phyloP scores from a whole-genome alignment of 1,139 yeast genomes.

The Lodderomyces jiufengensis region DNA sequence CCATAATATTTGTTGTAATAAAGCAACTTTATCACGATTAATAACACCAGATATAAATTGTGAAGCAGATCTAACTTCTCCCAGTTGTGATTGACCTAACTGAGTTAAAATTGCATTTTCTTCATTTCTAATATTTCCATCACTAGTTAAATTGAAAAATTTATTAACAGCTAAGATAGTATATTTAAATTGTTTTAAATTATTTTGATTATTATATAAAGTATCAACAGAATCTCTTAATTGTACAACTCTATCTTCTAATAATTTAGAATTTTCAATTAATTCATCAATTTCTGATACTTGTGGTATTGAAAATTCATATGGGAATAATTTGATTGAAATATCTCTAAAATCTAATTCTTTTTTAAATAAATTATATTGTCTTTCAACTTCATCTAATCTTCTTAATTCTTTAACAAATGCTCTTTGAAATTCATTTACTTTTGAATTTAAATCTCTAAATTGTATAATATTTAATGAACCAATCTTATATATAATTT shows the following conservation, averaged over 20 bases:
- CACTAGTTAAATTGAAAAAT: slow-evolving; percentile 45
- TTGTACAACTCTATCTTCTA: slow-evolving; percentile 43
- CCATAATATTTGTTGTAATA: slow-evolving; percentile 88
- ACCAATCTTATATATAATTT: slow-evolving; percentile 62
- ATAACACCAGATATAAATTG: slow-evolving; percentile 81
- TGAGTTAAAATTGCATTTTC: slow-evolving; percentile 22
- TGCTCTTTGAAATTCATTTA: slow-evolving; percentile 68
- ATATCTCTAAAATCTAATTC: slow-evolving; percentile 50
- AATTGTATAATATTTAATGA: slow-evolving; percentile 63
- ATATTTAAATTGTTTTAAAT: slow-evolving; percentile 35
- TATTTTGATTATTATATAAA: slow-evolving; percentile 33
- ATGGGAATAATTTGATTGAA: slow-evolving; percentile 40
- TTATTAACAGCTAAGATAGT: slow-evolving; percentile 60
- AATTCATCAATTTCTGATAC: slow-evolving; percentile 75
- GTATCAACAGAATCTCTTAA: slow-evolving; percentile 35
- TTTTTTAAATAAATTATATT: slow-evolving; percentile 48
- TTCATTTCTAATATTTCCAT: slow-evolving; percentile 19
- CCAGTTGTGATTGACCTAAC: slow-evolving; percentile 24
- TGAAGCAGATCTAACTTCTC: slow-evolving; percentile 18
- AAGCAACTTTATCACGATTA: slow-evolving; percentile 61
- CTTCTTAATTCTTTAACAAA: slow-evolving; percentile 67
- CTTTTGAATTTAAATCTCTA: slow-evolving; percentile 64
- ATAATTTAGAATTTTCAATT: slow-evolving; percentile 58
- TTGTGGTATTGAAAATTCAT: slow-evolving; percentile 39
- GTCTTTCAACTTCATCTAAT: slow-evolving; percentile 67